phyloP scores from a whole-genome alignment of 352 stramenopile species.

The Proteromonas lacertae region DNA sequence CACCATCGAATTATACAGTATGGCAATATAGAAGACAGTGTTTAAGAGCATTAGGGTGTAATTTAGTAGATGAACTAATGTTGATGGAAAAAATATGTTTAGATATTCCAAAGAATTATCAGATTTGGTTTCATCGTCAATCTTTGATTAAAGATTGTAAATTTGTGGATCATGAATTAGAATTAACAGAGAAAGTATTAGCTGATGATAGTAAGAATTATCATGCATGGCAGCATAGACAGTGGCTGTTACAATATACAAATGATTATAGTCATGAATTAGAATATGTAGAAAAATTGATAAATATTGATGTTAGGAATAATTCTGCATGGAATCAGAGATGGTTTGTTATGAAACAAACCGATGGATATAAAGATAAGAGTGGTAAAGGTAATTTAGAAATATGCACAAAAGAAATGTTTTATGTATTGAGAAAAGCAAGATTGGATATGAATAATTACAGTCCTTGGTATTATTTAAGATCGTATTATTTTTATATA shows the following conservation, averaged over 20 bases:
- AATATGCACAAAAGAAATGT: slow-evolving; percentile 21
- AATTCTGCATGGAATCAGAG: slow-evolving; percentile 70
- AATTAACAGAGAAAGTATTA: slow-evolving; percentile 55
- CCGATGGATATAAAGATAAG: slow-evolving; percentile 36
- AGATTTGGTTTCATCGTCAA: slow-evolving; percentile 90
- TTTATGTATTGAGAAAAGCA: slow-evolving; percentile 28
- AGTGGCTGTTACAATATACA: slow-evolving; percentile 57
- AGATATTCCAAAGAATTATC: slow-evolving; percentile 91
- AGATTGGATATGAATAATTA: slow-evolving; percentile 35
- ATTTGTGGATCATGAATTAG: slow-evolving; percentile 42
- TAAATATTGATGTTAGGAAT: slow-evolving; percentile 64
- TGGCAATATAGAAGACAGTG: slow-evolving; percentile 65
- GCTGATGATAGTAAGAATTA: slow-evolving; percentile 89
- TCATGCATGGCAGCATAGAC: slow-evolving; percentile 81
- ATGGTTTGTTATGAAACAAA: background rate
- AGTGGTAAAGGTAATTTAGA: slow-evolving; percentile 11
- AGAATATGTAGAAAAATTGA: slow-evolving; percentile 37
- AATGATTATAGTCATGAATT: slow-evolving; percentile 59
- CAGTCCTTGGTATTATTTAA: slow-evolving; percentile 53
- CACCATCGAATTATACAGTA: slow-evolving; percentile 60
- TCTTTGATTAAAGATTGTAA: slow-evolving; percentile 43
- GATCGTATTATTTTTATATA: too few species aligned
- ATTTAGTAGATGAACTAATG: slow-evolving; percentile 22
- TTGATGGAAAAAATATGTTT: slow-evolving; percentile 38
- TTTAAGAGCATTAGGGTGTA: slow-evolving; percentile 28